These are phyloP conservation scores for Grammothele lineata DNA, from an alignment of 768 basidiomycete genomes.

Conservation along the genomic window DNA sequence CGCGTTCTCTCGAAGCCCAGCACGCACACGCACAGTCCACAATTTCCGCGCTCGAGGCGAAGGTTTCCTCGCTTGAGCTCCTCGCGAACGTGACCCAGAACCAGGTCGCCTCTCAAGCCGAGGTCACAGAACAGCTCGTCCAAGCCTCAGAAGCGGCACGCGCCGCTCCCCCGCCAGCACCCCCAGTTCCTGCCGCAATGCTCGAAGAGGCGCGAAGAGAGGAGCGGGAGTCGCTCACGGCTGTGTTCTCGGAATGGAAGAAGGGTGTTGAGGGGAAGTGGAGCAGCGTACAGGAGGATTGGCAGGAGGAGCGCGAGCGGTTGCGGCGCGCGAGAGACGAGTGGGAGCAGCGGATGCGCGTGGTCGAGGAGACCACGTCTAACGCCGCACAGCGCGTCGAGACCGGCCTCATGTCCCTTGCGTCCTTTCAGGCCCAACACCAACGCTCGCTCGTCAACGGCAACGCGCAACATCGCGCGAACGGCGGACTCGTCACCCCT, in stretches of 20 bases:
- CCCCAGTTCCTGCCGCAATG: constrained; percentile 12
- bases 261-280: constrained; percentile 76
- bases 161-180: constrained; percentile 19
- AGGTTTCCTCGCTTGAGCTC: constrained; percentile 65
- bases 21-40: constrained; percentile 75
- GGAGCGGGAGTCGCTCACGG: constrained; percentile 47
- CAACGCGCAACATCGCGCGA: constrained; percentile 24
- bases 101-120: constrained; percentile 35
- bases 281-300: constrained; percentile 73
- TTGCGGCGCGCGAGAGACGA: constrained; percentile 71
- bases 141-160: constrained; percentile 29
- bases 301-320: constrained; percentile 76
- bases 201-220: constrained; percentile 29
- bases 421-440: constrained; percentile 30
- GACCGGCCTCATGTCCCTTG: constrained; percentile 28
- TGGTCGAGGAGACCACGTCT: constrained; percentile 52
- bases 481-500: constrained; percentile 63
- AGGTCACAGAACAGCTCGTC: constrained; percentile 26
- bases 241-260: constrained; percentile 68
- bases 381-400: constrained; percentile 36
- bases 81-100: constrained; percentile 49
- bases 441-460: constrained; percentile 30
- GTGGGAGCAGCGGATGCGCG: constrained; percentile 63
- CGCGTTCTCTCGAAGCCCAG: constrained; percentile 68
- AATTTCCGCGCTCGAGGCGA: constrained; percentile 62